A percentile compares a stretch with the other conserved stretches of the same genome.
These are phyloP conservation scores for Pseudocercospora fuligena DNA, from an alignment of 2,329 filamentous ascomycete species.

Conservation along the genomic window DNA sequence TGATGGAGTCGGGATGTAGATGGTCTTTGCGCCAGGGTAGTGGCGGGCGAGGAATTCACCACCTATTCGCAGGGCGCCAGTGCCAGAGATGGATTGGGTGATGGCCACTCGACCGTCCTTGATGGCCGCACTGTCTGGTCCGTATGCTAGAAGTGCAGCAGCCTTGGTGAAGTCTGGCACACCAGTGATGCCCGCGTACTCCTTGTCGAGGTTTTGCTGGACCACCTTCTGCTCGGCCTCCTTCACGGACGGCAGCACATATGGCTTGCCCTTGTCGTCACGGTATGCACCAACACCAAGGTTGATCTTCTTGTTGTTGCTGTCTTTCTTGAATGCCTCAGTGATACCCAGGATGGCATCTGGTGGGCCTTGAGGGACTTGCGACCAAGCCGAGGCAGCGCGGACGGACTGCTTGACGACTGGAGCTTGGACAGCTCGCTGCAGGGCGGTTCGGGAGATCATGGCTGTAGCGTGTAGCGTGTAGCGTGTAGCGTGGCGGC, in stretches of 20 bases:
- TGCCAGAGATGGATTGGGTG: constrained; percentile 98
- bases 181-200: constrained; percentile 97
- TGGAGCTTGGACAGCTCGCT: constrained; percentile 37
- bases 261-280: constrained; percentile 97
- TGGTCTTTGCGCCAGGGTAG: constrained; percentile 89
- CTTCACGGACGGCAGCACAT: constrained; percentile 91
- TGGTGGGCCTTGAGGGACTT: constrained; percentile 91
- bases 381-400: constrained; percentile 83
- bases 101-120: constrained; percentile 78
- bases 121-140: constrained; percentile 75
- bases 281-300: constrained; percentile 98
- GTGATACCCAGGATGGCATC: constrained; percentile 83
- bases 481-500: constrained; percentile 2
- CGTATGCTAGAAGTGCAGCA: constrained; percentile 89
- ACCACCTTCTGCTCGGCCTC: constrained; percentile 87
- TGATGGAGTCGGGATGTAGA: constrained; percentile 94
- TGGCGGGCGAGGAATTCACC: constrained; percentile 90
- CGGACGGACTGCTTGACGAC: constrained; percentile 50
- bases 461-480: constrained; percentile 27
- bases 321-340: constrained; percentile 98
- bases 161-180: constrained; percentile 92
- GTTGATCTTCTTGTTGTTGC: constrained; percentile 95
- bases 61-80: constrained; percentile 91
- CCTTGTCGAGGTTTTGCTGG: constrained; percentile 81
- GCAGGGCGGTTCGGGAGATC: constrained; percentile 38